Evolutionary conservation across 306 rosid genomes (phyloP).

Genomic region (Medicago lupulina): DNA sequence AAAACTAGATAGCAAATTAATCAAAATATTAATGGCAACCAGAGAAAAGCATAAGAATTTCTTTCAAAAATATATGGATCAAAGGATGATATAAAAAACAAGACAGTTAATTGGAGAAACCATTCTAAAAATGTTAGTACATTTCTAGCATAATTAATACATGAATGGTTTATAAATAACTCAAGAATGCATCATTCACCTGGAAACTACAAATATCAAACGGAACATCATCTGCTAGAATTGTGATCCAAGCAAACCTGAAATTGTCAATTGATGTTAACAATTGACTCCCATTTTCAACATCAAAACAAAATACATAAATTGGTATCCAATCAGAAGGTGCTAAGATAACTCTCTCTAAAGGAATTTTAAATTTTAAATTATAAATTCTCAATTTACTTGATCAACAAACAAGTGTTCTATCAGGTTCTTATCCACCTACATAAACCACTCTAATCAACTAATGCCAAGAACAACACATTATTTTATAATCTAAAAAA

Average conservation of each 20-base stretch:
- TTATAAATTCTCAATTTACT: too few relatives aligned
- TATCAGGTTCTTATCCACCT: neutral
- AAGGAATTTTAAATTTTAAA: too few relatives aligned
- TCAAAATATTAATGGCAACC: neutral
- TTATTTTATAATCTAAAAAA: neutral
- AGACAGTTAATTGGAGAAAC: too few relatives aligned
- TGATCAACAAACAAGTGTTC: neutral
- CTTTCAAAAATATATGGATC: too few relatives aligned
- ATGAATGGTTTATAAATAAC: too few relatives aligned
- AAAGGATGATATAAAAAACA: too few relatives aligned
- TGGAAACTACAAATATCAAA: conserved; percentile 49
- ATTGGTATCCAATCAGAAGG: too few relatives aligned
- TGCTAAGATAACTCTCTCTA: too few relatives aligned
- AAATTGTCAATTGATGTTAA: conserved; percentile 40
- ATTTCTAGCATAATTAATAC: too few relatives aligned
- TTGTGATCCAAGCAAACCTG: conserved; percentile 46
- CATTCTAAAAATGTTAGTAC: too few relatives aligned
- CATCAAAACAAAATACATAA: conserved; percentile 29
- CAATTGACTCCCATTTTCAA: conserved; percentile 27
- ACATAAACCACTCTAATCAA: neutral
- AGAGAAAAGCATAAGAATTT: neutral
- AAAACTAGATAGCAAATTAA: conserved; percentile 6
- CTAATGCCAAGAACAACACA: conserved; percentile 6
- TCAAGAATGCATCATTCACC: too few relatives aligned
- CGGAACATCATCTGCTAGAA: conserved; percentile 83